Evolutionary conservation across 1,284 basidiomycete species (phyloP), one percentile per base, ranked within the genome.

Genomic region (Microbotryomycetes sp.): DNA sequence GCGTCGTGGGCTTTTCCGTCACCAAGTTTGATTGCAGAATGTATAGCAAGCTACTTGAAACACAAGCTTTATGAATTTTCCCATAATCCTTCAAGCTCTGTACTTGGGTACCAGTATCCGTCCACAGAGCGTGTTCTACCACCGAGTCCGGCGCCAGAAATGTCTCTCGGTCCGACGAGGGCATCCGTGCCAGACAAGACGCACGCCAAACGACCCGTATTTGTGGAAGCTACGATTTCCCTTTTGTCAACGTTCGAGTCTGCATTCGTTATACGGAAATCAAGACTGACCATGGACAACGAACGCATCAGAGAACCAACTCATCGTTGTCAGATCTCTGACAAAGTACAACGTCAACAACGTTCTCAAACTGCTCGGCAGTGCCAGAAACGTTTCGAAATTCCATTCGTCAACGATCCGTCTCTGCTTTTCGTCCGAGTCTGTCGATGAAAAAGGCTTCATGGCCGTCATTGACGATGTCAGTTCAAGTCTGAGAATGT

Each of bases 141-240:
- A 18, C 66, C 66, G 41, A 66, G 57, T 4, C 52, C 49, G 0
- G 60, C 53, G 16, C 66, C 66, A 11, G 59, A 45, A 31, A 68
- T 61, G 29, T 66, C 64, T 3, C 66, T 54, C 23, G 66, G 64
- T 3, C 66, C 66, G 28, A 66, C 46, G 5, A 65, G 60, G 23
- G 64, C 66, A 4, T 66, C 61, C 21, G 65, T 61, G 15, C 57
- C 59, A 3, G 49, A 50, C 24, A 68, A 48, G 11, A 68, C 46
- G 45, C 60, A 41, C 18, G 64, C 60, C 23, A 68, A 47, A 3
- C 61, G 45, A 3, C 66, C 66, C 0, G 60, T 60, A 7, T 61
- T 61, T 4, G 58, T 57, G 2, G 66, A 31, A 29, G 50, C 65
- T 66, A n/a, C n/a, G n/a, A n/a, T n/a, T n/a, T n/a, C n/a, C n/a